Evolutionary conservation across 2,329 filamentous ascomycete species (phyloP).

Genomic region (Talaromyces amestolkiae): DNA sequence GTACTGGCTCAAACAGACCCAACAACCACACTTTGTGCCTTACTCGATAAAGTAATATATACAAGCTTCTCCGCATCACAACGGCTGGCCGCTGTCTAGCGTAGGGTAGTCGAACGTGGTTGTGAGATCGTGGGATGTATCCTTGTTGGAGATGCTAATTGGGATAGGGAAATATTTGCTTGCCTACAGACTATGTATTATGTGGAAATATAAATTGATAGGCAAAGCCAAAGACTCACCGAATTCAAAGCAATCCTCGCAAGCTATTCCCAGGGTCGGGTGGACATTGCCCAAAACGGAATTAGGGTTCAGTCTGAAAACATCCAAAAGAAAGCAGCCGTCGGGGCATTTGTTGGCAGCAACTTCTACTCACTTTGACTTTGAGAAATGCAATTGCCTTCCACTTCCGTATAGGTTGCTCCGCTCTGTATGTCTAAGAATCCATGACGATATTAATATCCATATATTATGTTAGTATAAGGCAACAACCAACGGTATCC

Average conservation of each 20-base stretch:
- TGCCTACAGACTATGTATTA: background rate
- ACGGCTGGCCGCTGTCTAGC: background rate
- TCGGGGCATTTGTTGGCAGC: background rate
- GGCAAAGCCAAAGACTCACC: background rate
- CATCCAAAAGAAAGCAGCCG: background rate
- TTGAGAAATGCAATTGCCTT: background rate
- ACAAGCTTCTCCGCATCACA: conserved; percentile 6
- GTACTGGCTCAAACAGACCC: background rate
- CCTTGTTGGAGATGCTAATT: background rate
- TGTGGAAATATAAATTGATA: background rate
- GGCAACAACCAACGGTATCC: background rate
- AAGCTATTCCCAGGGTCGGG: background rate
- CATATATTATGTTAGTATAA: background rate
- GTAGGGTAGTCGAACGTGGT: background rate
- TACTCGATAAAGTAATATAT: conserved; percentile 8
- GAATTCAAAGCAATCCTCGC: background rate
- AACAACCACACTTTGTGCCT: background rate
- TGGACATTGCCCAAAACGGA: background rate
- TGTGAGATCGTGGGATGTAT: background rate
- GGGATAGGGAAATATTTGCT: background rate
- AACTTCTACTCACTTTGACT: background rate
- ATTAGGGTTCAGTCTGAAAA: background rate
- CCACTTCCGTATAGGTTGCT: background rate
- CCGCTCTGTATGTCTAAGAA: background rate
- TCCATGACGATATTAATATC: conserved; percentile 6